phyloP scores from a whole-genome alignment of 148 eudicot species.

The Rhododendron henanense region DNA sequence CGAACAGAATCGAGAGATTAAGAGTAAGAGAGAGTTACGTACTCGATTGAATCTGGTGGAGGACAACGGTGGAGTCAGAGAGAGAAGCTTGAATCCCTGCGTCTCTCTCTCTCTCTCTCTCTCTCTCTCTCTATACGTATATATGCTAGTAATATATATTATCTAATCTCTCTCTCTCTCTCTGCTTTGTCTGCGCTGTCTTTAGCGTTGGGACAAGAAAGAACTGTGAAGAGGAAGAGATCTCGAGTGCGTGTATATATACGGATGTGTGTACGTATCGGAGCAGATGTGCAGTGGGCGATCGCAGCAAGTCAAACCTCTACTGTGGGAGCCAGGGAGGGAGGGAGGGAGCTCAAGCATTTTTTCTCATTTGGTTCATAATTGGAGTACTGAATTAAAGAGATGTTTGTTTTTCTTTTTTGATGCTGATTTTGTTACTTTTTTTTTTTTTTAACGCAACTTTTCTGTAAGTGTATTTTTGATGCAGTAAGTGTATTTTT shows the following conservation, averaged over 20 bases:
- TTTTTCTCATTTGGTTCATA: neutral
- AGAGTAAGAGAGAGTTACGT: neutral
- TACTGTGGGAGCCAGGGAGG: neutral
- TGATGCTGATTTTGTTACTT: too few relatives aligned
- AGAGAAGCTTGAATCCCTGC: neutral
- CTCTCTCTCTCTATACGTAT: neutral
- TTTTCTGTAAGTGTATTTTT: too few relatives aligned
- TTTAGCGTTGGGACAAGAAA: slow-evolving; percentile 8
- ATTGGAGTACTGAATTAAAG: too few relatives aligned
- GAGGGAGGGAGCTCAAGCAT: too few relatives aligned
- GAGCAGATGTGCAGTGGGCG: neutral
- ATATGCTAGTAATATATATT: neutral
- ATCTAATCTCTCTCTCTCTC: neutral
- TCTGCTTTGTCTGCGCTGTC: slow-evolving; percentile 6
- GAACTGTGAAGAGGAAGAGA: neutral
- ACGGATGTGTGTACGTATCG: neutral
- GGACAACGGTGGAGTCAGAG: neutral
- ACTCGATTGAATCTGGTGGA: neutral
- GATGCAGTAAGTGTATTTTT: too few relatives aligned
- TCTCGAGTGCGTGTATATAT: neutral
- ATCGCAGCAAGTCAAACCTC: slow-evolving; percentile 5
- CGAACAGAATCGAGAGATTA: neutral
- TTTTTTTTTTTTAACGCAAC: too few relatives aligned
- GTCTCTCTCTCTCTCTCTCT: neutral
- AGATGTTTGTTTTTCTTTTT: neutral